These are phyloP conservation scores for Phytophthora uliginosa DNA, from an alignment of 352 stramenopile genomes.

Conservation along the genomic window DNA sequence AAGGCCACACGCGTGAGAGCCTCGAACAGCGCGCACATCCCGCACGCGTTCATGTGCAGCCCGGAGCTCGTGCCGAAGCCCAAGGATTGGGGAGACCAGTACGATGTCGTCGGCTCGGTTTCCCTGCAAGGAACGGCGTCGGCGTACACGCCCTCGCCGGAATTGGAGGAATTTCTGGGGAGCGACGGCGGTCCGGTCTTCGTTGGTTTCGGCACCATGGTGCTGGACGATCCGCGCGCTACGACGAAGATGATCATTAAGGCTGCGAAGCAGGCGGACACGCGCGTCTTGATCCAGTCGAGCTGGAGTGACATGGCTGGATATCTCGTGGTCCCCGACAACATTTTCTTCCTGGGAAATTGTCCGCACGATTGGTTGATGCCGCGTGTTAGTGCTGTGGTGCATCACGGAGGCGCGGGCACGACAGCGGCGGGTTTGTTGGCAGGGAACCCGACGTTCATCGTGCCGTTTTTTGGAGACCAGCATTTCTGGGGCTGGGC, in stretches of 20 bases:
- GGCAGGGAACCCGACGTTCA: slow-evolving; percentile 92
- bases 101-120: slow-evolving; percentile 58
- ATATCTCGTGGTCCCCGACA: slow-evolving; percentile 47
- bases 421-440: slow-evolving; percentile 92
- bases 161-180: slow-evolving; percentile 43
- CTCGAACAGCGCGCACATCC: slow-evolving; percentile 32
- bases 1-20: too few relatives aligned
- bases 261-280: slow-evolving; percentile 55
- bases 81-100: slow-evolving; percentile 64
- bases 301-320: slow-evolving; percentile 85
- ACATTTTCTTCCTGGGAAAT: slow-evolving; percentile 70
- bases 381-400: slow-evolving; percentile 85
- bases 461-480: slow-evolving; percentile 96
- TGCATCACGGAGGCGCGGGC: slow-evolving; percentile 83
- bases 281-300: slow-evolving; percentile 90
- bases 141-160: slow-evolving; percentile 30
- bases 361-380: slow-evolving; percentile 94
- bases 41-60: slow-evolving; percentile 79
- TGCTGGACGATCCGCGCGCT: slow-evolving; percentile 83
- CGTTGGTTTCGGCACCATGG: slow-evolving; percentile 95
- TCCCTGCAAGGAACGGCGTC: slow-evolving; percentile 44
- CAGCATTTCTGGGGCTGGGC: slow-evolving; percentile 95
- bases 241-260: slow-evolving; percentile 51
- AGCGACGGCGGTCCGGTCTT: slow-evolving; percentile 85
- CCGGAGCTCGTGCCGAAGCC: slow-evolving; percentile 59